Evolutionary conservation across 1,284 basidiomycete species (phyloP).

Genomic region (Amylostereum chailletii): DNA sequence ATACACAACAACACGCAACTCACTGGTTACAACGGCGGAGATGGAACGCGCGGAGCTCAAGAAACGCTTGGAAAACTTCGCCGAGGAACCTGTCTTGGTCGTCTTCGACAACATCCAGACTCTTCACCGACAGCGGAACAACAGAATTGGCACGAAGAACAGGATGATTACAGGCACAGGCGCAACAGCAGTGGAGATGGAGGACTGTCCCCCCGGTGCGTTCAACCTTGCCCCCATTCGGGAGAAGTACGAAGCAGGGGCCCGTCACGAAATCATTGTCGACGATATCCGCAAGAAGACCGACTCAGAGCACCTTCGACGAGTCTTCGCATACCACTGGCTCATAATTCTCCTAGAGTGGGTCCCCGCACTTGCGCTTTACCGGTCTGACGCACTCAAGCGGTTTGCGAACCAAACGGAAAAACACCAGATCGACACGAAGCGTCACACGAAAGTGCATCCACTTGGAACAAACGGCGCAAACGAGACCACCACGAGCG

Average conservation of each 20-base stretch:
- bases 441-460: not conserved
- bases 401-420: not conserved
- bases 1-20: slow-evolving; percentile 5
- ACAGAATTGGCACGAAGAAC: slow-evolving; percentile 5
- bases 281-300: slow-evolving; percentile 4
- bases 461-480: not conserved
- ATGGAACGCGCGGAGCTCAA: not conserved
- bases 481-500: not conserved
- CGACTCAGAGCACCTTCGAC: slow-evolving; percentile 2
- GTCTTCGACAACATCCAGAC: slow-evolving; percentile 11
- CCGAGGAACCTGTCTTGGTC: not conserved
- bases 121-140: not conserved
- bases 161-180: slow-evolving; percentile 10
- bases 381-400: not conserved
- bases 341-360: slow-evolving; percentile 5
- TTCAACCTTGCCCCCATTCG: slow-evolving; percentile 1
- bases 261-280: slow-evolving; percentile 4
- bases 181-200: slow-evolving; percentile 8
- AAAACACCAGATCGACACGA: not conserved
- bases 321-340: slow-evolving; percentile 3
- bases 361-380: slow-evolving; percentile 2
- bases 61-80: not conserved
- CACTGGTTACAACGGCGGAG: slow-evolving; percentile 6
- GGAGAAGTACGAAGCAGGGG: not conserved
- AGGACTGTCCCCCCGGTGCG: slow-evolving; percentile 4